These are phyloP conservation scores for Coemansia sp. DNA, from an alignment of 192 early-diverging fungal species.

Conservation along the genomic window DNA sequence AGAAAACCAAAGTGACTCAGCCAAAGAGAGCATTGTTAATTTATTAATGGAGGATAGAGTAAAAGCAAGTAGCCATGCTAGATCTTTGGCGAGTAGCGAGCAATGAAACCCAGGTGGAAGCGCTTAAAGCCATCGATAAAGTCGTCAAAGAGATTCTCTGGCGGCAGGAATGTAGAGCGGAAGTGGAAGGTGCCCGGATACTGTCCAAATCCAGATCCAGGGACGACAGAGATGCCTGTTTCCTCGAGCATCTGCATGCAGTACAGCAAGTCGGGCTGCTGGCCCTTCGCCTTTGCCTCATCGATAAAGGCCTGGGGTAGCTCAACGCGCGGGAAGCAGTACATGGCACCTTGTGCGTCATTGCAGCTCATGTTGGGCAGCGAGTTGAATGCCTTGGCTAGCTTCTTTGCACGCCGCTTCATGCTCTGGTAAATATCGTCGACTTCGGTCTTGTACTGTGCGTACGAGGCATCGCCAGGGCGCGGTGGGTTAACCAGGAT, in stretches of 20 bases:
- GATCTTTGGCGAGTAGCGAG: constrained; percentile 56
- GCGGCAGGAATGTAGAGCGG: constrained; percentile 95
- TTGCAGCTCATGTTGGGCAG: constrained; percentile 88
- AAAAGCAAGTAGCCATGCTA: background rate
- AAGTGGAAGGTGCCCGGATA: constrained; percentile 90
- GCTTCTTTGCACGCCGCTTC: constrained; percentile 72
- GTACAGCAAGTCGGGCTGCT: constrained; percentile 87
- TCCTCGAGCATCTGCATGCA: constrained; percentile 90
- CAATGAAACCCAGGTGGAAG: constrained; percentile 84
- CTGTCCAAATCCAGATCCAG: constrained; percentile 94
- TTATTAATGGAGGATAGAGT: background rate
- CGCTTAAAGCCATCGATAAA: constrained; percentile 75
- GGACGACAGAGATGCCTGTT: constrained; percentile 96
- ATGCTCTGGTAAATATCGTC: constrained; percentile 79
- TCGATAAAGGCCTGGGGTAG: constrained; percentile 78
- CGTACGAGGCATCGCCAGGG: constrained; percentile 77
- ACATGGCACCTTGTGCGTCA: constrained; percentile 93
- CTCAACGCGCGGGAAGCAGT: constrained; percentile 86
- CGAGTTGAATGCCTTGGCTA: constrained; percentile 77
- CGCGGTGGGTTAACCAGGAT: constrained; percentile 92
- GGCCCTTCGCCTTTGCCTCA: constrained; percentile 70
- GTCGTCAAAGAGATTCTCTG: constrained; percentile 88
- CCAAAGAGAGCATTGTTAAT: background rate
- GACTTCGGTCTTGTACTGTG: constrained; percentile 72
- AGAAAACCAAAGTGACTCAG: background rate